Base-by-base conservation (phyloP, 2,329 filamentous ascomycete genomes). In the Trichoderma atroviride region DNA sequence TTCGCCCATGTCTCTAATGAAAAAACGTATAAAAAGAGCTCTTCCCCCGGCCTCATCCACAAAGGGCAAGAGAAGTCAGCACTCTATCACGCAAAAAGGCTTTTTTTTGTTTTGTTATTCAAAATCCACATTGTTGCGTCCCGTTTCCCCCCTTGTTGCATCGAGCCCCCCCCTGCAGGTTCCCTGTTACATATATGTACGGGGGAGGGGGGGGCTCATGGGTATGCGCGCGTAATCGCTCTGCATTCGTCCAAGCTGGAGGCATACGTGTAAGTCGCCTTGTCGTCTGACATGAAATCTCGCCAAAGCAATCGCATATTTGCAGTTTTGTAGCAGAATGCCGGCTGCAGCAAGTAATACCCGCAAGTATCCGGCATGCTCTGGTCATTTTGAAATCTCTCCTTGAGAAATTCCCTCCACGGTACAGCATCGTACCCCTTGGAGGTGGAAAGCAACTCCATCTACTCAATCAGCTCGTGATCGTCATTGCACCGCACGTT, bases 401-500 rank as follows among this genome's bases (percentile, higher is more conserved):
- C 35, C 5, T 29, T 22, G 10, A 43, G 14, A n/a, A 31, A 27
- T 43, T 29, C 9, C 22, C 60, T 63, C 43, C 31, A 19, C 50
- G 13, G 52, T 37, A 29, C 16, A 24, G 27, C 29, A 4, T 14
- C 11, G 55, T 16, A 50, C 35, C 24, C 24, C 19, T n/a, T 47
- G 13, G 13, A 33, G 37, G 5, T 43, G 16, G 37, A 43, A 40
- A 43, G 5, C 40, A 27, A 14, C 13, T 2, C 31, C 40, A 16
- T 10, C 31, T 37, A 58, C 22, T 67, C 55, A 22, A 67, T 67
- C 29, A 67, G 63, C 63, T 65, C 70, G 29, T 70, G 63, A 35
- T 68, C 58, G 16, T 70, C 69, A 7, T 71, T 65, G 61, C 68
- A 61, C 59, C 67, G 59, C 55, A 70, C 64, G 19, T 73, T 71